phyloP scores from a whole-genome alignment of 1,139 yeast species.

The Candida freyschussii region DNA sequence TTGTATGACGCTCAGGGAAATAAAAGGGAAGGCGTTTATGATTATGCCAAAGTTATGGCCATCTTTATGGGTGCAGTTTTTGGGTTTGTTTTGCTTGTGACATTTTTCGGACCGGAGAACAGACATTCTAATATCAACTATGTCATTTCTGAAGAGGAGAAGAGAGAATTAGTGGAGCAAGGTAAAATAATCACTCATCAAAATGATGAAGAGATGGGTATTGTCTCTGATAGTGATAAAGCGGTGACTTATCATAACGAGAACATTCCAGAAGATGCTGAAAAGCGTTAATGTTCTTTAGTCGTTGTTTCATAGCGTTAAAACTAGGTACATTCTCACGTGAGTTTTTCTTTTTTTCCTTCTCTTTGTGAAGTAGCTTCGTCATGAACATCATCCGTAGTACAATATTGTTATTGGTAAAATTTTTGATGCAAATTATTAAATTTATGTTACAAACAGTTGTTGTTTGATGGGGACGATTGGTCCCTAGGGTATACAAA shows the following conservation, averaged over 20 bases:
- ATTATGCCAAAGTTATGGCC: slow-evolving; percentile 71
- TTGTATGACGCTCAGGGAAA: slow-evolving; percentile 33
- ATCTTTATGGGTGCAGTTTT: slow-evolving; percentile 79
- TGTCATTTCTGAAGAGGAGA: slow-evolving; percentile 19
- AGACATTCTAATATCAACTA: slow-evolving; percentile 34
- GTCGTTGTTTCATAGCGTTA: no score
- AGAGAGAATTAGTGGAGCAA: slow-evolving; percentile 14
- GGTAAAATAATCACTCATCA: slow-evolving; percentile 20
- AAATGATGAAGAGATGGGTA: slow-evolving; percentile 10
- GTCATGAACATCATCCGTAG: no score
- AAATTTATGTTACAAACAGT: no score
- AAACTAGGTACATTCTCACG: no score
- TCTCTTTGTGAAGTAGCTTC: no score
- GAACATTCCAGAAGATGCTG: slow-evolving; percentile 1
- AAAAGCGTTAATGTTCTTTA: no score
- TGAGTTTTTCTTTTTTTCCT: no score
- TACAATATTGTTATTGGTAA: no score
- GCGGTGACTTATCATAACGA: slow-evolving; percentile 8
- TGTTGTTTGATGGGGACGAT: no score
- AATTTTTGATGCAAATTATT: no score
- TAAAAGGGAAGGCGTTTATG: slow-evolving; percentile 29
- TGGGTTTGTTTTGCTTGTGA: slow-evolving; percentile 51
- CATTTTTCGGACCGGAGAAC: slow-evolving; percentile 73
- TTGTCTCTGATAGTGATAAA: slow-evolving; percentile 7
- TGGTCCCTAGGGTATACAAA: no score